A percentile compares a stretch with the other conserved stretches of the same genome.
Evolutionary conservation across 2,329 filamentous ascomycete genomes (phyloP).

Genomic region (Penicillium digitatum): DNA sequence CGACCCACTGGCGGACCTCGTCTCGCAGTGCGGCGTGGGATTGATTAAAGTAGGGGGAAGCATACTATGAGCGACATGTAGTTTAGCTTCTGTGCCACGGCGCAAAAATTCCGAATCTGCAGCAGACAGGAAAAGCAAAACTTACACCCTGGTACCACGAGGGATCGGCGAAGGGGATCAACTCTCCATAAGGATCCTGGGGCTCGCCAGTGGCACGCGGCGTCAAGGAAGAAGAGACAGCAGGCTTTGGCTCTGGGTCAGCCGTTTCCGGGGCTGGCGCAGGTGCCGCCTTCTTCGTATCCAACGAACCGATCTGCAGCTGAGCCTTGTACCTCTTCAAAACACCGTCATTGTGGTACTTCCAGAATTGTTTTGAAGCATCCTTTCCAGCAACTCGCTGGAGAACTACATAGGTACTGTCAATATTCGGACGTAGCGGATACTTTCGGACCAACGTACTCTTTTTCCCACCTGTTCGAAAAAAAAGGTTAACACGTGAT

Average conservation of each 20-base stretch:
- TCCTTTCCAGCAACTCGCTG: slow-evolving; percentile 64
- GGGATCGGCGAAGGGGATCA: slow-evolving; percentile 89
- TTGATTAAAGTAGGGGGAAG: slow-evolving; percentile 95
- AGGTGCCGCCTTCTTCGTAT: slow-evolving; percentile 67
- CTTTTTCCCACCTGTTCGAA: slow-evolving; percentile 63
- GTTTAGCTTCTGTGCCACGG: slow-evolving; percentile 7
- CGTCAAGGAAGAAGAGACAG: slow-evolving; percentile 45
- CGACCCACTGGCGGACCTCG: slow-evolving; percentile 90
- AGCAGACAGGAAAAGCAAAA: slow-evolving; percentile 26
- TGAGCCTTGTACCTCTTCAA: slow-evolving; percentile 60
- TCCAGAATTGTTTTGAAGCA: slow-evolving; percentile 66
- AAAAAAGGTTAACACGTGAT: slow-evolving; percentile 1
- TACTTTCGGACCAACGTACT: slow-evolving; percentile 45
- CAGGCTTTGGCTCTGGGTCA: slow-evolving; percentile 52
- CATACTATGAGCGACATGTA: slow-evolving; percentile 58
- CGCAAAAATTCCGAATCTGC: background rate
- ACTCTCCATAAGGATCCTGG: slow-evolving; percentile 76
- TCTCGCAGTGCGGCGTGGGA: slow-evolving; percentile 84
- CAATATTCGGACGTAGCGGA: slow-evolving; percentile 13
- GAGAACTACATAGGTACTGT: slow-evolving; percentile 48
- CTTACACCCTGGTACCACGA: slow-evolving; percentile 90
- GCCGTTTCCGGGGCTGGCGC: slow-evolving; percentile 49
- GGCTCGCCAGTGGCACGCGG: slow-evolving; percentile 61
- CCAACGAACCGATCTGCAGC: slow-evolving; percentile 67
- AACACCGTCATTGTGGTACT: slow-evolving; percentile 59